Percentiles rank a stretch among this genome's conserved stretches.
phyloP scores from a whole-genome alignment of 805 yeast genomes.

The Kockiozyma suomiensis region DNA sequence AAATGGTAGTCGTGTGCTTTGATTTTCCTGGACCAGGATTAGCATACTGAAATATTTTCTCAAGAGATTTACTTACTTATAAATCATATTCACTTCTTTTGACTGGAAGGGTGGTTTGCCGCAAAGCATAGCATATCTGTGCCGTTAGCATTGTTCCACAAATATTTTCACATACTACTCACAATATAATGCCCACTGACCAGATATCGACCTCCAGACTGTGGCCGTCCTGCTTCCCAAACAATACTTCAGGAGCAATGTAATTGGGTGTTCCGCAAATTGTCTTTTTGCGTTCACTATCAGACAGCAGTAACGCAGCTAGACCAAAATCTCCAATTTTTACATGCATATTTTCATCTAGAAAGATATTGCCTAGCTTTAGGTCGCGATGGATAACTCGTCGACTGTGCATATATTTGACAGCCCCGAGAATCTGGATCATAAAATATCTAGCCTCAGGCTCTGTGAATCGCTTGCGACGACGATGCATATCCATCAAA shows the following conservation, averaged over 20 bases:
- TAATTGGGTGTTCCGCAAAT: constrained; percentile 99
- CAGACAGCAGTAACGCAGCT: constrained; percentile 85
- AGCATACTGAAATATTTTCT: too few relatives aligned
- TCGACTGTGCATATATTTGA: constrained; percentile 86
- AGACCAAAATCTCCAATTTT: constrained; percentile 98
- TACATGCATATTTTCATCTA: constrained; percentile 90
- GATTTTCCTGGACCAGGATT: constrained; percentile 47
- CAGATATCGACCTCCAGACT: constrained; percentile 94
- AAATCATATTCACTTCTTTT: constrained; percentile 87
- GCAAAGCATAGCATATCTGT: constrained; percentile 67
- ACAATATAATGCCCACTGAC: constrained; percentile 97
- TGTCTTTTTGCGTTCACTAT: constrained; percentile 79
- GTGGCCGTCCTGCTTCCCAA: constrained; percentile 83
- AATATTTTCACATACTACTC: background rate
- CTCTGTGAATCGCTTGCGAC: constrained; percentile 81
- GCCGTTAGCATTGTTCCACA: background rate
- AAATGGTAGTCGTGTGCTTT: constrained; percentile 77
- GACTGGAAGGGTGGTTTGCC: constrained; percentile 99
- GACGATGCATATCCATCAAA: constrained; percentile 85
- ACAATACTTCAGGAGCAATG: constrained; percentile 96
- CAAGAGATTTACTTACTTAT: constrained; percentile 54
- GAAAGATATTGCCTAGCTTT: constrained; percentile 92
- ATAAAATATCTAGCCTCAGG: constrained; percentile 88
- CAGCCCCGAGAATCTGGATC: constrained; percentile 93
- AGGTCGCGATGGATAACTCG: constrained; percentile 94